Base-by-base conservation (phyloP, 495 filamentous ascomycete genomes). In the Trichoderma virens region DNA sequence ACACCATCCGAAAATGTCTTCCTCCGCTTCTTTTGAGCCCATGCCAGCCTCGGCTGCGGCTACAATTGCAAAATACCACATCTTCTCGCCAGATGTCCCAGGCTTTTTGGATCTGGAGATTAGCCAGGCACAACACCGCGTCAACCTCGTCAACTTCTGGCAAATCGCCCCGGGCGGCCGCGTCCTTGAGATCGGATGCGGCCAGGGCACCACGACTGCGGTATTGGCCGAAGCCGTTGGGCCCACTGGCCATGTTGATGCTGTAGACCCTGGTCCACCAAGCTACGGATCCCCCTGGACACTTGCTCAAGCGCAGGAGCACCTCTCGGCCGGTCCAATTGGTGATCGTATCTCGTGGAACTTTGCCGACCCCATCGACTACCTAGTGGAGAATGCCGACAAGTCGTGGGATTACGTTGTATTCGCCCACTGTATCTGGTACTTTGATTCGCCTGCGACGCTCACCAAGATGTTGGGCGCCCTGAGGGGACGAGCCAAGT, bases 151-250 rank as follows among this genome's bases (percentile, higher is more conserved):
- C 41, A 66, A 73, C 51, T 65, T 66, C 65, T 82, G 74, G 74
- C 62, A 62, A 39, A 75, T 80, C 64, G 30, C 39, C 2, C 67
- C 75, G 0, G 79, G 70, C 51, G 70, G 72, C 18, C 77, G 74
- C 38, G 68, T 83, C 35, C 75, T 85, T 5, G 83, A 84, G 68
- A 66, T 85, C 32, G 83, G 81, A 59, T 84, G 82, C 70, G 82
- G 82, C 20, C 82, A 84, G 64, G 83, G 82, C 4, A 79, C 81
- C 64, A 75, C 71, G 65, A 82, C 82, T 0, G 68, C 72, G 16
- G 78, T 73, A 8, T 73, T 84, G 9, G 82, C 82, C 65, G 65
- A 73, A 59, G 72, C 74, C 16, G 78, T 84, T 2, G 76, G 78
- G 5, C 65, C 73, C 14, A 59, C 70, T 0, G 79, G 80, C 0